Evolutionary conservation across 768 basidiomycete species (phyloP), one percentile per base, ranked within the genome.

Genomic region (Tricholoma furcatifolium): DNA sequence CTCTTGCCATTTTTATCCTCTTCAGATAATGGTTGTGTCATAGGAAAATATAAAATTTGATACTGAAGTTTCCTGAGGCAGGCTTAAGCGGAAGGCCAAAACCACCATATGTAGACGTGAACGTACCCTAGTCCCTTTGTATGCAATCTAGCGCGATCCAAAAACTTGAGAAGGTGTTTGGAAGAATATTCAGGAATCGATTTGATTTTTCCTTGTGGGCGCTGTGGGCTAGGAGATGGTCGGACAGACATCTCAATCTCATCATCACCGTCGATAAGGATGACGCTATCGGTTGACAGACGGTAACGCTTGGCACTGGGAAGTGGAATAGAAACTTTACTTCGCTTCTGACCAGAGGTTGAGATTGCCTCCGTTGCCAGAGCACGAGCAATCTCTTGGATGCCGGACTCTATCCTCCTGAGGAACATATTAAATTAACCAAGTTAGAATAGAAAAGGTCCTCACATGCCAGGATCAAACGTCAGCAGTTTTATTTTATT

Each of bases 31-130:
- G 88, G 84, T 1, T 76, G 71, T 0, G 74, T 77, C 70, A 93
- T 78, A 1, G 90, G 87, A 60, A 94, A 93, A 61, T 84, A 88
- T 27, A 97, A 73, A 15, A 96, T 81, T 65, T 97, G 93, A 63
- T 90, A 93, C 41, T 87, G 75, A 53, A 80, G 71, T 56, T 69
- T 73, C 54, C 84, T 85, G 27, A 58, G n/a, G 17, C 10, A 43
- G 20, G 24, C 27, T n/a, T 53, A 14, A 45, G 49, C 36, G 20
- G 31, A 17, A 15, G 17, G 6, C 6, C n/a, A 24, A 12, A 35
- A 7, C 5, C 1, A 30, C 12, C 10, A 14, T 3, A 18, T 7
- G 11, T n/a, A 18, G 11, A 7, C 21, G 3, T 53, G 12, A 21
- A 39, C 46, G 11, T 27, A 66, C 64, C 59, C 56, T 20, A 66